These are phyloP conservation scores for Margaritispora aquatica DNA, from an alignment of 495 filamentous ascomycete genomes.

Conservation along the genomic window DNA sequence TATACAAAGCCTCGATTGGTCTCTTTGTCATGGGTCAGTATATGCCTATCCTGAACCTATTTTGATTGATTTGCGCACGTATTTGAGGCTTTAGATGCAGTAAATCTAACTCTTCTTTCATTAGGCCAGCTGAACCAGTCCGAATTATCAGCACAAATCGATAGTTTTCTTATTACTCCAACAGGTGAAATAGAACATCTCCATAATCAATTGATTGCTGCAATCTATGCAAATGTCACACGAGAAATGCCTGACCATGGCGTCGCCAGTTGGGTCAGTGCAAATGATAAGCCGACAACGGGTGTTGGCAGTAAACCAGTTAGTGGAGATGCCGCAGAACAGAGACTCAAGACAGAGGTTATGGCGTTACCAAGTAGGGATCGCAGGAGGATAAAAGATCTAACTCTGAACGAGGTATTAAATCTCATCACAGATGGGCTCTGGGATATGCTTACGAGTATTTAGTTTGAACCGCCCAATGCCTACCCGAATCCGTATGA, in stretches of 20 bases:
- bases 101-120: too few species aligned
- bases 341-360: slow-evolving; percentile 83
- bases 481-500: slow-evolving; percentile 55
- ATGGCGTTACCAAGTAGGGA: slow-evolving; percentile 89
- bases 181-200: slow-evolving; percentile 69
- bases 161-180: slow-evolving; percentile 60
- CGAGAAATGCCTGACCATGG: slow-evolving; percentile 88
- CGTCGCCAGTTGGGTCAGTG: slow-evolving; percentile 90
- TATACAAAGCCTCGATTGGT: slow-evolving; percentile 78
- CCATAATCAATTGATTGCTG: slow-evolving; percentile 85
- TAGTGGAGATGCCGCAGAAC: slow-evolving; percentile 83
- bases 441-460: background rate
- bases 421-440: too few species aligned
- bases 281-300: slow-evolving; percentile 87
- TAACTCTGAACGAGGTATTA: slow-evolving; percentile 47
- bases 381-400: slow-evolving; percentile 77
- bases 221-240: slow-evolving; percentile 78
- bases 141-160: slow-evolving; percentile 73
- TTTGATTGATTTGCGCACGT: background rate
- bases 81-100: too few species aligned
- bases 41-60: background rate
- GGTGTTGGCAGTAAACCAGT: slow-evolving; percentile 69
- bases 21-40: slow-evolving; percentile 75
- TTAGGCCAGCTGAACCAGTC: slow-evolving; percentile 32
- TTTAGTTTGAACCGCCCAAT: slow-evolving; percentile 61